Evolutionary conservation across 805 yeast species (phyloP).

Genomic region (baker's yeast (Saccharomyces cerevisiae)): DNA sequence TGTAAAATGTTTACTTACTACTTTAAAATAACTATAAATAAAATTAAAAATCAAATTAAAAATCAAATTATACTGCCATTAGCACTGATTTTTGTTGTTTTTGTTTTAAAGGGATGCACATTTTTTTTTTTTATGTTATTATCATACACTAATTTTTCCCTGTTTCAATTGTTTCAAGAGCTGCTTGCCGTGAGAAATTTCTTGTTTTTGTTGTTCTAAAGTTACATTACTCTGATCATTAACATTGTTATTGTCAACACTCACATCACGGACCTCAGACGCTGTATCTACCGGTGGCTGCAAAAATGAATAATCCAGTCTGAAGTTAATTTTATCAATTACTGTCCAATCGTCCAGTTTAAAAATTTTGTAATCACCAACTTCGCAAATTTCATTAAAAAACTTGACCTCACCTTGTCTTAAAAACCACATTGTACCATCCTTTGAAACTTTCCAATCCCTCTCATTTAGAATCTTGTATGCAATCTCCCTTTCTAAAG

Average conservation of each 20-base stretch:
- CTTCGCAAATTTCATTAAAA: slow-evolving; percentile 34
- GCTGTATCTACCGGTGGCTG: slow-evolving; percentile 6
- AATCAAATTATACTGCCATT: not conserved
- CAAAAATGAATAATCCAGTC: slow-evolving; percentile 30
- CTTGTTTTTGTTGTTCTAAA: slow-evolving; percentile 1
- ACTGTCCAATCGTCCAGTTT: slow-evolving; percentile 38
- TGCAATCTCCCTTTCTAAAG: slow-evolving; percentile 35
- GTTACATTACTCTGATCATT: not conserved
- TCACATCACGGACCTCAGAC: not conserved
- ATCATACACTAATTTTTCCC: slow-evolving; percentile 9
- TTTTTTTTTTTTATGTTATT: not conserved
- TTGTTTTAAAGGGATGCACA: not conserved
- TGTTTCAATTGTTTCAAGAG: slow-evolving; percentile 25
- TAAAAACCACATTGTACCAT: slow-evolving; percentile 33
- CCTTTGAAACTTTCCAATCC: slow-evolving; percentile 33
- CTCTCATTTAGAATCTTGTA: slow-evolving; percentile 28
- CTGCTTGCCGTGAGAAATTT: slow-evolving; percentile 22
- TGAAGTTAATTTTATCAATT: slow-evolving; percentile 35
- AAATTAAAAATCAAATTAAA: not conserved
- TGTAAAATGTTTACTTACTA: not conserved
- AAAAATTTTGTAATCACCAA: slow-evolving; percentile 38
- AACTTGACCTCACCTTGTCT: slow-evolving; percentile 34
- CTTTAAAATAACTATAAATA: not conserved
- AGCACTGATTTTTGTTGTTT: not conserved
- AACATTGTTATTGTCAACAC: slow-evolving; percentile 1